These are phyloP conservation scores for Apiotrichum laibachii DNA, from an alignment of 1,284 basidiomycete species.

Conservation along the genomic window DNA sequence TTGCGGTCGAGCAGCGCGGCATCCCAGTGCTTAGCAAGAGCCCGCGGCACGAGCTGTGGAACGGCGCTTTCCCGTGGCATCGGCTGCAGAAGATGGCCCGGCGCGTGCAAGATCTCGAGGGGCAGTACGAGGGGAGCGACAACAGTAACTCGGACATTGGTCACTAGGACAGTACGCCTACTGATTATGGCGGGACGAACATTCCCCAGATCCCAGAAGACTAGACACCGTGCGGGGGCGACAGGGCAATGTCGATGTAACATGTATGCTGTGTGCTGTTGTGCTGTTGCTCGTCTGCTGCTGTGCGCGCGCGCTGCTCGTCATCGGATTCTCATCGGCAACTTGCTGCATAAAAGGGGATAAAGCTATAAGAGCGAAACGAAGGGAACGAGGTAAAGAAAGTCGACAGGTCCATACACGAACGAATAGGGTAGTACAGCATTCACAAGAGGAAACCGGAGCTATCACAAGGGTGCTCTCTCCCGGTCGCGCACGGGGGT, in stretches of 20 bases:
- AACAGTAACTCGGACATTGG: no score
- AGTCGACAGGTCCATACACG: constrained; percentile 10
- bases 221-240: no score
- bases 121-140: background rate
- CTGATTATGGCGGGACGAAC: no score
- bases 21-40: constrained; percentile 56
- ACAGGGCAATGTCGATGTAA: no score
- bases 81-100: constrained; percentile 25
- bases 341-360: background rate
- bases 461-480: background rate
- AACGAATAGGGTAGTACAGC: constrained; percentile 8
- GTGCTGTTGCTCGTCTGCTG: no score
- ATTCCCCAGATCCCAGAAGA: no score
- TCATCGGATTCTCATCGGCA: background rate
- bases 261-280: no score
- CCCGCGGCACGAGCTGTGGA: constrained; percentile 59
- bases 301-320: no score
- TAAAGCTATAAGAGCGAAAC: constrained; percentile 5
- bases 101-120: constrained; percentile 13
- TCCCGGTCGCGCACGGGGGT: background rate
- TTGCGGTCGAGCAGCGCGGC: constrained; percentile 76
- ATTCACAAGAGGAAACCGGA: background rate
- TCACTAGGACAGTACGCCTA: no score
- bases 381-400: constrained; percentile 3
- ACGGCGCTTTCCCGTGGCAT: constrained; percentile 56